Evolutionary conservation across 139 green algal genomes (phyloP), one percentile per base, ranked within the genome.

Genomic region (Mychonastes homosphaera): DNA sequence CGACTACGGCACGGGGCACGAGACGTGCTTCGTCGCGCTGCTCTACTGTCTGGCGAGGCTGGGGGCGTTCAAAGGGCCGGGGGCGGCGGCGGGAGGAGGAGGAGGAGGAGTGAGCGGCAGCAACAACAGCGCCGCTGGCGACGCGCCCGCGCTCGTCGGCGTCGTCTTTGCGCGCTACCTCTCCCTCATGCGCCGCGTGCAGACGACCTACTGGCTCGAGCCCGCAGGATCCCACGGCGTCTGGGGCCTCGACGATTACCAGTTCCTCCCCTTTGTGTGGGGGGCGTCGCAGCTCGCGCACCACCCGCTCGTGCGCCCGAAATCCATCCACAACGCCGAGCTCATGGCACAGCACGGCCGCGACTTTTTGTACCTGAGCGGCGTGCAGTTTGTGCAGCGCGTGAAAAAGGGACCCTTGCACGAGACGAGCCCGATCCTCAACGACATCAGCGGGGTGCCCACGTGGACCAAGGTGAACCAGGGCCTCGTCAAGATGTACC

Each of bases 191-290:
- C 82, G 90, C 18, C 81, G 77, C 34, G 58, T 97, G 6, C 89
- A 96, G 68, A 95, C 79, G 3, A 92, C 87, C 0, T 62, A 53
- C 69, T 84, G 78, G 78, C 63, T 98, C 47, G 92, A 98, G 74
- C 92, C 92, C 2, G 92, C 92, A 2, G 92, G 92, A 1, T 90
- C 78, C 12, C 90, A 96, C 65, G 92, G 92, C 23, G 88, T 95
- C 44, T 98, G 92, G 92, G 92, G 92, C 2, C 74, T 98, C 57
- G 92, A 98, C 62, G 92, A 98, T 74, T 98, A 98, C 79, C 84
- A 95, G 44, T 95, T 98, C 68, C 74, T 98, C 53, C 90, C 92
- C 15, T 98, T 97, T 70, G 38, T 97, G 0, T 97, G 84, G 76
- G 60, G 60, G 49, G 53, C 36, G n/a, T 58, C 73, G 12, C 87